These are phyloP conservation scores for Akanthomyces dipterigenus DNA, from an alignment of 2,329 filamentous ascomycete genomes.

Conservation along the genomic window DNA sequence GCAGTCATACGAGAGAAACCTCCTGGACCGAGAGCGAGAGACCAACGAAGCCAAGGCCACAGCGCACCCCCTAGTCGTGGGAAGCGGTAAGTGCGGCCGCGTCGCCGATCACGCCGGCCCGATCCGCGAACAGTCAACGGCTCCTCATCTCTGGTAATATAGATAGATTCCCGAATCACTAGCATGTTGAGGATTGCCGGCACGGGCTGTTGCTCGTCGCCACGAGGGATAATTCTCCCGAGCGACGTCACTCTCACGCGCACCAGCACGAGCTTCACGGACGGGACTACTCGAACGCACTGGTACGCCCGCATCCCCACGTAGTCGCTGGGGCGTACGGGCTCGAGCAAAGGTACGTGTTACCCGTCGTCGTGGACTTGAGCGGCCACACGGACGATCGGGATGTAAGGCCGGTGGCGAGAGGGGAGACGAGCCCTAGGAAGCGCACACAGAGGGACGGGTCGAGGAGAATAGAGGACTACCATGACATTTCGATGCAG, in stretches of 20 bases:
- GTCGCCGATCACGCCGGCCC: slow-evolving; percentile 12
- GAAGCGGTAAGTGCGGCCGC: slow-evolving; percentile 15
- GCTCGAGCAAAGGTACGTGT: not conserved
- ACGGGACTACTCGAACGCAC: not conserved
- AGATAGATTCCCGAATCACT: slow-evolving; percentile 6
- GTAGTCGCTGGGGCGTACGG: not conserved
- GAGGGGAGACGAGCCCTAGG: not conserved
- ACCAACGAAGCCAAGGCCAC: not conserved
- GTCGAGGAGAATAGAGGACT: slow-evolving; percentile 7
- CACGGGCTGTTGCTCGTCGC: not conserved
- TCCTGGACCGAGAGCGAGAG: not conserved
- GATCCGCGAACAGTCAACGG: not conserved
- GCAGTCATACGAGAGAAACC: not conserved
- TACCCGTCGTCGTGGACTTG: not conserved
- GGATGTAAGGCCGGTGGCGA: not conserved
- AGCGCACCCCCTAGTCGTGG: not conserved
- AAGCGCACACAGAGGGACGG: slow-evolving; percentile 1
- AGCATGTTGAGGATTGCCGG: slow-evolving; percentile 1
- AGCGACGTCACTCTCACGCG: not conserved
- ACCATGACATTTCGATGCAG: no score
- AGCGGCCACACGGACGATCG: not conserved
- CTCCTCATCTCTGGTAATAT: slow-evolving; percentile 4
- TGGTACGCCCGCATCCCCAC: not conserved
- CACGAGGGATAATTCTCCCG: not conserved
- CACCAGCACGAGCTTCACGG: not conserved